These are phyloP conservation scores for Zasmidium citrigriseum DNA, from an alignment of 2,329 filamentous ascomycete genomes.

Conservation along the genomic window DNA sequence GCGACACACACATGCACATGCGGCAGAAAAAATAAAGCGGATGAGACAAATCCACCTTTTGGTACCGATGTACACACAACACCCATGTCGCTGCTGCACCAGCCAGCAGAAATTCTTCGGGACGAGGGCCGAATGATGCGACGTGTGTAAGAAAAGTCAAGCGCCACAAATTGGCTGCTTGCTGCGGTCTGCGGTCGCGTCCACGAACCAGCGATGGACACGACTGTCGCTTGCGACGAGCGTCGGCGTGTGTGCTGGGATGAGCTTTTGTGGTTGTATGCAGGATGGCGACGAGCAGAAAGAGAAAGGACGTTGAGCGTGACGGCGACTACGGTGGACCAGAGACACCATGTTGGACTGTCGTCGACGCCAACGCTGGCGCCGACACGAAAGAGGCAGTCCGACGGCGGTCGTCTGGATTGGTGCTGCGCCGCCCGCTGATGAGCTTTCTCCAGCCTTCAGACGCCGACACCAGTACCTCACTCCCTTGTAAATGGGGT, in stretches of 20 bases:
- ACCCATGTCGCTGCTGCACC: not conserved
- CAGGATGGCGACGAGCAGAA: not conserved
- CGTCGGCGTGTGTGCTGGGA: not conserved
- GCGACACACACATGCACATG: too few relatives aligned
- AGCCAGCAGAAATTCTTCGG: not conserved
- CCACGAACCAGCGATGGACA: not conserved
- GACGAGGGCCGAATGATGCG: not conserved
- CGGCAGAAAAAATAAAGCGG: not conserved
- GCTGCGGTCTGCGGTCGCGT: not conserved
- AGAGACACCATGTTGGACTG: not conserved
- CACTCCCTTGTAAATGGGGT: not conserved
- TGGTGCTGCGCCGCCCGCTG: not conserved
- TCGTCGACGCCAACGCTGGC: not conserved
- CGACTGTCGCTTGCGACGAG: not conserved
- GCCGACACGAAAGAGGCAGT: slow-evolving; percentile 1
- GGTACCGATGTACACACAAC: not conserved
- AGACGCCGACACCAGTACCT: slow-evolving; percentile 2
- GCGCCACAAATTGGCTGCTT: not conserved
- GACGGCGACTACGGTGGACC: not conserved
- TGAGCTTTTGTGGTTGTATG: not conserved
- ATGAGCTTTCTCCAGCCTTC: not conserved
- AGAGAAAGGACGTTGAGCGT: slow-evolving; percentile 6
- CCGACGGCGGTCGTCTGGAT: not conserved
- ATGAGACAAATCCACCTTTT: too few relatives aligned
- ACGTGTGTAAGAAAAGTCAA: not conserved